A percentile compares a stretch with the other conserved stretches of the same genome.
Conservation (phyloP, 2,329 filamentous ascomycete species). For the Tolypocladium pustulatum region DNA sequence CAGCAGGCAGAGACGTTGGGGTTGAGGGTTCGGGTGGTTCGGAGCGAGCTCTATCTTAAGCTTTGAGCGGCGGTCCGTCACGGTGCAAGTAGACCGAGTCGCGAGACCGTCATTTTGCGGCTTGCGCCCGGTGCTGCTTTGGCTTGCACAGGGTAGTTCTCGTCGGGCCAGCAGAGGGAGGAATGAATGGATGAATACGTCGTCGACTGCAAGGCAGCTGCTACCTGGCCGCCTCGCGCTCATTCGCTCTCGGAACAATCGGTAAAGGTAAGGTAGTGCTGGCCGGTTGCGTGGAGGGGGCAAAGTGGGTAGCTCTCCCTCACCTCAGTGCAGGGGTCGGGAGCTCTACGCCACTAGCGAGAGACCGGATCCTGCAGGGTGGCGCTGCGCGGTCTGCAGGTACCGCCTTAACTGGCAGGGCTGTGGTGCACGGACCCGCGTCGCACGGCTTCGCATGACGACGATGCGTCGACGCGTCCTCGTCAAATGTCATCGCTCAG, state of each 20-base stretch:
- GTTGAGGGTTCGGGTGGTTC: background rate
- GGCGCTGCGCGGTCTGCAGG: background rate
- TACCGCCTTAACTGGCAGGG: background rate
- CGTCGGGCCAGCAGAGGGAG: background rate
- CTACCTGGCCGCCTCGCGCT: background rate
- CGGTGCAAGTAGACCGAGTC: background rate
- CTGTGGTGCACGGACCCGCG: background rate
- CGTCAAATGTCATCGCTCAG: background rate
- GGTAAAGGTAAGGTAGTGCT: background rate
- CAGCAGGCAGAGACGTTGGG: background rate
- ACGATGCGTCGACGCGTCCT: background rate
- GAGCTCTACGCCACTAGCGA: background rate
- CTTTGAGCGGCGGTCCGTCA: background rate
- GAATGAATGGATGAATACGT: background rate
- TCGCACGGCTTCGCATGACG: too few relatives aligned
- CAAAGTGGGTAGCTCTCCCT: background rate
- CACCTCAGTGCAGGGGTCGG: background rate
- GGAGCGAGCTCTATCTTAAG: background rate
- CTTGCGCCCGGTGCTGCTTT: background rate
- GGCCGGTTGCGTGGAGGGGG: background rate
- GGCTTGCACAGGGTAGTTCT: background rate
- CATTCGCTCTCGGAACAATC: background rate
- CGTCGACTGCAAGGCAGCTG: background rate
- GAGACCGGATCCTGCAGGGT: background rate
- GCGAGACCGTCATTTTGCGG: slow-evolving; percentile 2